Conservation (phyloP, 1,284 basidiomycete species). For the Amylostereum chailletii region DNA sequence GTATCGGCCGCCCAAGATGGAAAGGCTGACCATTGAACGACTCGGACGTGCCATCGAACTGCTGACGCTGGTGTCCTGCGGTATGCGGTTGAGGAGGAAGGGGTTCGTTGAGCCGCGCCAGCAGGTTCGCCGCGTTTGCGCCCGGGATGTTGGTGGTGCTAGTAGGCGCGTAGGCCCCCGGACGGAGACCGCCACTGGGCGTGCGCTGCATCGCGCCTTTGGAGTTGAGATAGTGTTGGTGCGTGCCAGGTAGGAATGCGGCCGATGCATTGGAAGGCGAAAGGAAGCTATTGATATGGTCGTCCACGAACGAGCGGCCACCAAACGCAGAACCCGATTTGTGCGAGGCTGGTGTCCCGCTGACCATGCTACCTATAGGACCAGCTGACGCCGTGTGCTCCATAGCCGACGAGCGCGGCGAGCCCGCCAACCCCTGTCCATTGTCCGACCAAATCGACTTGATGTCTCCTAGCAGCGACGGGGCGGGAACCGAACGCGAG, state of each 20-base stretch:
- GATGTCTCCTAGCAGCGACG: conserved; percentile 63
- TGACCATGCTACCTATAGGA: conserved; percentile 24
- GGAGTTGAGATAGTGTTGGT: conserved; percentile 47
- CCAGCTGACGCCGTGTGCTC: conserved; percentile 7
- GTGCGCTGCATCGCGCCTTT: conserved; percentile 29
- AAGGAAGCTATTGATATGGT: conserved; percentile 21
- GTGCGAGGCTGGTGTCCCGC: conserved; percentile 39
- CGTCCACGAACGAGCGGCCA: conserved; percentile 25
- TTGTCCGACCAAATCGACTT: conserved; percentile 63
- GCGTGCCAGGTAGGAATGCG: conserved; percentile 64
- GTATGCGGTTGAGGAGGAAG: conserved; percentile 20
- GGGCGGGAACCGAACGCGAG: conserved; percentile 70
- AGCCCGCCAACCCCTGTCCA: conserved; percentile 14
- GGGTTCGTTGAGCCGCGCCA: conserved; percentile 18
- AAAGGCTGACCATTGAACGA: conserved; percentile 14
- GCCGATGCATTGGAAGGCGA: conserved; percentile 61
- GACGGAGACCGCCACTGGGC: conserved; percentile 10
- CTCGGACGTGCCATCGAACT: conserved; percentile 21
- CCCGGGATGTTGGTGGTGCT: conserved; percentile 9
- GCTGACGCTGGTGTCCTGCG: conserved; percentile 18
- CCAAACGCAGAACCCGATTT: conserved; percentile 33
- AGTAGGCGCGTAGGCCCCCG: conserved; percentile 18
- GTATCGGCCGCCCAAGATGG: conserved; percentile 21
- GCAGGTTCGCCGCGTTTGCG: conserved; percentile 16
- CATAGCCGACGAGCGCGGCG: conserved; percentile 12